Evolutionary conservation across 768 basidiomycete species (phyloP), one percentile per base, ranked within the genome.

Genomic region (Termitomyces sp.): DNA sequence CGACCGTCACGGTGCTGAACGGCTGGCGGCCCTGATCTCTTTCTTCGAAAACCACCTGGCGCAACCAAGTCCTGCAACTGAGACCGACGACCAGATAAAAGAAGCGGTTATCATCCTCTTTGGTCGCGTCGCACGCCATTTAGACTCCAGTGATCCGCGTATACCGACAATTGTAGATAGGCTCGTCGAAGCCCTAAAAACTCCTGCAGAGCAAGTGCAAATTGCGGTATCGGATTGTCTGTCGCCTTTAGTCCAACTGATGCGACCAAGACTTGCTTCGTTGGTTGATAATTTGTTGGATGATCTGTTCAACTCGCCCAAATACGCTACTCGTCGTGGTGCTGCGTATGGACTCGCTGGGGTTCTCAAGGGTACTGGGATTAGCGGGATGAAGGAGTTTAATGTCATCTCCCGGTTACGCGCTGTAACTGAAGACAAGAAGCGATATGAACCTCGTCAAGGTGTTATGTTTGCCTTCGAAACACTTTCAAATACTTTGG

Each of bases 301-400:
- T 11, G 87, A 93, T 32, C 77, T 98, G 16, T 84, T 90, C 56
- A 78, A 83, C 46, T 86, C 85, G 5, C 75, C 83, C 7, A 98
- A 94, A 67, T 98, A 99, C 65, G 96, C 92, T 10, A 80, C 83
- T 48, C 83, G 97, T n/a, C 83, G 96, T n/a, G 97, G 97, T 31
- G 95, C 96, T 1, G 95, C 96, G 1, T 98, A 98, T 68, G 97
- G 96, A 39, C 73, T 99, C 18, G 94, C 96, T 2, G 97, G 97
- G 25, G 82, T 92, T 40, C 79, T 98, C 66, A 91, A 89, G 63
- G 97, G 97, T n/a, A 81, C 86, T 1, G 97, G 97, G 1, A 82
- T 98, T 27, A 76, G 83, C 0, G 83, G 86, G 0, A 83, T 98
- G 74, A 93, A 94, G 66, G 86, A 94, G 65, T 89, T 88, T 66